Evolutionary conservation across 2,329 filamentous ascomycete genomes (phyloP), one percentile per base, ranked within the genome.

Genomic region (Phyllosticta ampelicida): DNA sequence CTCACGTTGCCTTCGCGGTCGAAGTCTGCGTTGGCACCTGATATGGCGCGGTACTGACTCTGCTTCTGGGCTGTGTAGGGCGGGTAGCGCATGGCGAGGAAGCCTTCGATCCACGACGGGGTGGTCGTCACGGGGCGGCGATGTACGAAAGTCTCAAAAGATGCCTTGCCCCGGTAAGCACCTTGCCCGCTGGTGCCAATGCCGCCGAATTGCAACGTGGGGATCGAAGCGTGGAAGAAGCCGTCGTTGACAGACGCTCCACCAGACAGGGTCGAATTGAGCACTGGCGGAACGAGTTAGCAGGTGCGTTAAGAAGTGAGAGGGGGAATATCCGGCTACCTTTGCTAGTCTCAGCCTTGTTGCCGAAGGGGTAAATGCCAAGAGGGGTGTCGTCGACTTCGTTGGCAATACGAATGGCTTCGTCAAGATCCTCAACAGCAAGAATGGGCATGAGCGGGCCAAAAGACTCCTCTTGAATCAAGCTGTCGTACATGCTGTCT

Each of bases 401-500:
- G 71, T 95, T 92, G 61, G 89, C 89, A 63, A 90, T 83, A 48
- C 79, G 79, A 70, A 97, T 90, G 54, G 91, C 92, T 66, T 95
- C 83, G 63, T 95, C 88, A n/a, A 96, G 78, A 65, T 83, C 80
- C 63, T 89, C 81, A 58, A 90, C 86, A 0, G 90, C 81, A 56
- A 95, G 75, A 62, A 97, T 84, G 62, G 89, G 86, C 64, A 95
- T 90, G 60, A 96, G 79, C n/a, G 94, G 94, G 6, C 92, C 94
- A 69, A 99, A 99, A 50, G 86, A 89, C 75, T 99, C 94, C 62
- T 95, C 83, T 21, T 76, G 75, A 67, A 96, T 81, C 72, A 96
- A 82, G 8, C 86, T 80, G 73, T 96, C 92, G 53, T 91, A 80
- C 16, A 81, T 69, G 61, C 83, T 84, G 63, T 88, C 79, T 44